A percentile compares a stretch with the other conserved stretches of the same genome.
phyloP scores from a whole-genome alignment of 345 rosid species.

The Orychophragmus violaceus region DNA sequence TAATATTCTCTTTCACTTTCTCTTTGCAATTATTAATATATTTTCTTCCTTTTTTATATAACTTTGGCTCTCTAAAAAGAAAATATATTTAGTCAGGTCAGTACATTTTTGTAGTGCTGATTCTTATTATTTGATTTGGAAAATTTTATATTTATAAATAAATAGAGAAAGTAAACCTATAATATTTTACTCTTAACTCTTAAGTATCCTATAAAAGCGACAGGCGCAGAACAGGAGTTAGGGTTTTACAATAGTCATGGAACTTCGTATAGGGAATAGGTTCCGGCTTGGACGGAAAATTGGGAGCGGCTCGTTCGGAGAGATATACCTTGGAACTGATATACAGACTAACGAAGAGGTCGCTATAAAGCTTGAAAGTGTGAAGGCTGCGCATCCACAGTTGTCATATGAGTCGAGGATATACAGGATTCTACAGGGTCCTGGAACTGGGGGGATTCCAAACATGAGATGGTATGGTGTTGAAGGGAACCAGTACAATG shows the following conservation, averaged over 20 bases:
- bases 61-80: background rate
- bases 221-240: background rate
- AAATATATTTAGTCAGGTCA: background rate
- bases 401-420: conserved; percentile 68
- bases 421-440: conserved; percentile 76
- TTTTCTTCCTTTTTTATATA: background rate
- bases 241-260: conserved; percentile 37
- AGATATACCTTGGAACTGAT: conserved; percentile 85
- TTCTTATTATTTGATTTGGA: background rate
- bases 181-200: background rate
- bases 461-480: conserved; percentile 85
- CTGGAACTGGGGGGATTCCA: conserved; percentile 89
- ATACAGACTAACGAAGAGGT: conserved; percentile 85
- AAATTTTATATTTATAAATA: background rate
- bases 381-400: conserved; percentile 85
- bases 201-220: background rate
- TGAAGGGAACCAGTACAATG: conserved; percentile 74
- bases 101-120: background rate
- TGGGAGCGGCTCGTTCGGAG: conserved; percentile 96
- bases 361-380: conserved; percentile 87
- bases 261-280: conserved; percentile 76
- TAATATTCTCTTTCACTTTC: conserved; percentile 1
- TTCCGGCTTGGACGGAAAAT: conserved; percentile 87
- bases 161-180: background rate
- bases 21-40: background rate